phyloP scores from a whole-genome alignment of 1,284 basidiomycete genomes.

The Sutorius eximius region DNA sequence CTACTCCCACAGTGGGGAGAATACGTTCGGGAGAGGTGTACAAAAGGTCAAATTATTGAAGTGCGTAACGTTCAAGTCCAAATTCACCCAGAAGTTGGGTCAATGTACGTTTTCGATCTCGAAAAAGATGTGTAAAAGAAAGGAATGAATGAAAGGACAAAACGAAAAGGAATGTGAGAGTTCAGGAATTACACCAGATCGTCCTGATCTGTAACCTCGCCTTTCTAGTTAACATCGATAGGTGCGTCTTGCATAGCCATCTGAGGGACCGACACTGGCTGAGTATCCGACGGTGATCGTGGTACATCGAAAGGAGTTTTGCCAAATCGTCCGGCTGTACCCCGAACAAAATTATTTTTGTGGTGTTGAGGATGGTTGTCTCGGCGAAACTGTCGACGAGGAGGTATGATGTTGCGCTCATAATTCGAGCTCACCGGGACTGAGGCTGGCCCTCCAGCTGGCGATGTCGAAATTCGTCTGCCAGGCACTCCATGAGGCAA shows the following conservation, averaged over 20 bases:
- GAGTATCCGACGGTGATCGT: conserved; percentile 20
- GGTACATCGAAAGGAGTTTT: conserved; percentile 19
- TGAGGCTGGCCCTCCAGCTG: conserved; percentile 15
- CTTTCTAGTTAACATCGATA: conserved; percentile 22
- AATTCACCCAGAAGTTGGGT: not conserved
- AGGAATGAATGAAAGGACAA: conserved; percentile 12
- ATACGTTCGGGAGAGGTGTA: not conserved
- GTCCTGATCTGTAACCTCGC: conserved; percentile 15
- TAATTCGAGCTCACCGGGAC: conserved; percentile 16
- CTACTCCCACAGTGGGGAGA: not conserved
- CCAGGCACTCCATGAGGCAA: conserved; percentile 13
- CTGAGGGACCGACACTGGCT: conserved; percentile 11
- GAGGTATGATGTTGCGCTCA: conserved; percentile 29
- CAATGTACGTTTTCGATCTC: not conserved
- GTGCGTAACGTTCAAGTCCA: not conserved
- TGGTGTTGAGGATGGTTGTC: conserved; percentile 29
- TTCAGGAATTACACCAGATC: conserved; percentile 6
- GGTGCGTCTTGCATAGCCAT: conserved; percentile 9
- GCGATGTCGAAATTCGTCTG: conserved; percentile 17
- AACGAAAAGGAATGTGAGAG: conserved; percentile 7
- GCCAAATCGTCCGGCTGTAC: conserved; percentile 19
- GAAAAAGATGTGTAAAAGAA: not conserved
- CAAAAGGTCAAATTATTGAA: not conserved
- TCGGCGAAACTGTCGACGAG: conserved; percentile 35
- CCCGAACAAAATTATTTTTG: conserved; percentile 25